phyloP scores from a whole-genome alignment of 768 basidiomycete genomes.

The Hebeloma cylindrosporum region DNA sequence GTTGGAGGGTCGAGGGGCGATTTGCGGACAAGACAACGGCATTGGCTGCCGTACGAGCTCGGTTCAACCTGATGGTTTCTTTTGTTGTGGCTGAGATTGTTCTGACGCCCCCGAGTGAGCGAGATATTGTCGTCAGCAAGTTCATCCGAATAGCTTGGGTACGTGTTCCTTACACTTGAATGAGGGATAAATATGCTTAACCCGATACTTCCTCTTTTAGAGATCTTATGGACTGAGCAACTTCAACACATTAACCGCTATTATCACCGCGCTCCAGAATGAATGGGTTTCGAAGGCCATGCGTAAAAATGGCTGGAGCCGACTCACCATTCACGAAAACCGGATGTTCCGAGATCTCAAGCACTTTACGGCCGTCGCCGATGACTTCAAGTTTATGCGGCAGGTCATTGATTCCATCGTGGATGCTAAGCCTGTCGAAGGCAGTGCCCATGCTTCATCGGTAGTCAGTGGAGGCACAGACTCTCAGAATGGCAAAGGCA shows the following conservation, averaged over 20 bases:
- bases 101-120: constrained; percentile 64
- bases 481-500: constrained; percentile 36
- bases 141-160: constrained; percentile 89
- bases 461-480: constrained; percentile 51
- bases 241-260: constrained; percentile 76
- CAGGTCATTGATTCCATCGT: constrained; percentile 60
- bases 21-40: constrained; percentile 65
- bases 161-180: constrained; percentile 26
- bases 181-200: neutral
- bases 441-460: constrained; percentile 52
- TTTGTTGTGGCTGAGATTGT: constrained; percentile 83
- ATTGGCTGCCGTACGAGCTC: constrained; percentile 69
- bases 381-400: constrained; percentile 77
- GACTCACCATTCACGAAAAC: constrained; percentile 67
- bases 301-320: constrained; percentile 59
- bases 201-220: constrained; percentile 44
- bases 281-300: constrained; percentile 70
- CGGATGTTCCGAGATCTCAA: constrained; percentile 75
- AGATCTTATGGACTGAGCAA: constrained; percentile 79
- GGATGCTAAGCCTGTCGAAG: constrained; percentile 62
- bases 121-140: constrained; percentile 67
- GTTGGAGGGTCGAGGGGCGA: constrained; percentile 62
- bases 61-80: constrained; percentile 83
- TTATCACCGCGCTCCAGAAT: constrained; percentile 73
- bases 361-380: constrained; percentile 56